Evolutionary conservation across 2,329 filamentous ascomycete genomes (phyloP), one percentile per base, ranked within the genome.

Genomic region (Monosporascus cannonballus): DNA sequence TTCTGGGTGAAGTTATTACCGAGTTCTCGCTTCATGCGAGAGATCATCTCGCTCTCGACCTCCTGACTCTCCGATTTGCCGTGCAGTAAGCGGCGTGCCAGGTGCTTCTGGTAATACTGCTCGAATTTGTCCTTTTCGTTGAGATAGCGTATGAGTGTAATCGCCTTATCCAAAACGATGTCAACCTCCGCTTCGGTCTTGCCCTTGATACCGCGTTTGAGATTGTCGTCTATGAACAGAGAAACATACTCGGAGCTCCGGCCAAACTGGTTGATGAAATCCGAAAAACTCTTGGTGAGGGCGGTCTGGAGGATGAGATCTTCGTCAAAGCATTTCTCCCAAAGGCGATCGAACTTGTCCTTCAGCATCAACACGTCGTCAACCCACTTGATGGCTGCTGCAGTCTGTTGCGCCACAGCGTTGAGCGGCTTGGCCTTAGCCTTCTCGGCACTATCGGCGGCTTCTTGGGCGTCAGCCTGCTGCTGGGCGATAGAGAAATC

Each of bases 91-190:
- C 94, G 85, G 54, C 90, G 87, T 45, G 90, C 93, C 24, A 99
- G 79, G 71, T 99, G 94, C 68, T 96, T 96, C 76, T 97, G 96
- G 76, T 99, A 97, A 70, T 99, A 99, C 4, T 89, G 84, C 73
- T 99, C 93, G 64, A 99, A 96, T 60, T 96, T 78, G 67, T 99
- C 94, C 71, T 93, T 94, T 64, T 97, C 93, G 51, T 86, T 83
- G 38, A 99, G 81, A 61, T 96, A 96, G 46, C 91, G 85, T 50
- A 99, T 80, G 6, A 99, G 76, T 0, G 87, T 84, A 55, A 96
- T 95, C 14, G 92, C 92, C 67, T 94, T 96, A 54, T 96, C 92
- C 41, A 97, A 76, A 1, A 96, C 83, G 7, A 74, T 70, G 62
- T 97, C 93, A 15, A 96, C 82, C 66, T 97, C 93, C 27, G 78